These are phyloP conservation scores for Arxiozyma heterogenica DNA, from an alignment of 1,139 yeast species.

Conservation along the genomic window DNA sequence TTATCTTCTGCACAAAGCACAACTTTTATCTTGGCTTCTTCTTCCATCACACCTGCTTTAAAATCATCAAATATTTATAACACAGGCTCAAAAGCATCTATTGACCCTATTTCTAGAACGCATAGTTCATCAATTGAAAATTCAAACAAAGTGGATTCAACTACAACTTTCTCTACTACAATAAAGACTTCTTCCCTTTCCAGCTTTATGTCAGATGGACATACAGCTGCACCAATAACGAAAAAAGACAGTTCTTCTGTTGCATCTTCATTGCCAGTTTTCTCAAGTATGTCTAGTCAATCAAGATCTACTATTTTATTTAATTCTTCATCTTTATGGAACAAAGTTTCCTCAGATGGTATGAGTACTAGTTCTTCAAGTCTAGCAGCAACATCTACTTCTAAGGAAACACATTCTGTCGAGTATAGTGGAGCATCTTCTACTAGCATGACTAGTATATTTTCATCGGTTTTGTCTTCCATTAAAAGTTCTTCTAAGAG, in stretches of 20 bases:
- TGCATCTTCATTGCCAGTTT: neutral
- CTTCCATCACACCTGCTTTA: neutral
- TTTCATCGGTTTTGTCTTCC: too few species aligned
- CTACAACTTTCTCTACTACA: too few species aligned
- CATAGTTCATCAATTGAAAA: too few species aligned
- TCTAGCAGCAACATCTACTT: neutral
- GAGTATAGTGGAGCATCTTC: neutral
- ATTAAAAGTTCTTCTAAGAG: too few species aligned
- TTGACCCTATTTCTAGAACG: too few species aligned
- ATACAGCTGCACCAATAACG: neutral
- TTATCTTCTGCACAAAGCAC: neutral
- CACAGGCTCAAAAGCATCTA: too few species aligned
- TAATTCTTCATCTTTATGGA: neutral
- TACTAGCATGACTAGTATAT: too few species aligned
- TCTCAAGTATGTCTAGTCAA: neutral
- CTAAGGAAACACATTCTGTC: neutral
- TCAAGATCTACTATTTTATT: neutral
- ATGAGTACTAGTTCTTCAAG: neutral
- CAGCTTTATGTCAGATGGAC: too few species aligned
- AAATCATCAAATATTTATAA: neutral
- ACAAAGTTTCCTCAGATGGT: neutral
- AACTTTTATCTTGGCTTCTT: neutral
- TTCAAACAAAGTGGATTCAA: too few species aligned
- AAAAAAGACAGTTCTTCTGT: neutral
- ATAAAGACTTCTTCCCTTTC: too few species aligned